Base-by-base conservation (phyloP, 805 yeast species). In the Saccharomycopsis sp. region DNA sequence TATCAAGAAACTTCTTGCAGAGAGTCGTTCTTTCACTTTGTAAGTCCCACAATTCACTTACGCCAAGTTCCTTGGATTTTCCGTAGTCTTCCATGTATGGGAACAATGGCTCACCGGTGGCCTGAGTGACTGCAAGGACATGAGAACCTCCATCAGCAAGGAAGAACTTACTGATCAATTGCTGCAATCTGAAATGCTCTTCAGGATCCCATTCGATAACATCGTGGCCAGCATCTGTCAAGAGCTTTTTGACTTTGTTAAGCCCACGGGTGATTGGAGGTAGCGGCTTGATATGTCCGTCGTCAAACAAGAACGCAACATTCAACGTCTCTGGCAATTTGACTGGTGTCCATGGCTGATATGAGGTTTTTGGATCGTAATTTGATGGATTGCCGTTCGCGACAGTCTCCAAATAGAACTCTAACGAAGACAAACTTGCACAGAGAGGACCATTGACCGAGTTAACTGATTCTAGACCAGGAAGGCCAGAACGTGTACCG, bases 201-300 rank as follows among this genome's bases (percentile, higher is more conserved):
- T 66, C 61, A 29, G 75, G 74, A 18, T 69, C 71, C 71, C 79
- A 71, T 21, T 75, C 78, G 34, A 78, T 64, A 14, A 75, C 72
- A 41, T 71, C 74, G 57, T 74, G 76, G n/a, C 82, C 83, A 3
- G 69, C 69, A 12, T 64, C 68, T n/a, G 57, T 60, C 24, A 76
- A 59, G 3, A 54, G 55, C 1, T 61, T 66, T 34, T 64, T 61
- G 3, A 73, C 63, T 21, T 67, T 64, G 34, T 73, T 64, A 50
- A 81, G 48, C 16, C 76, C 81, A 59, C 85, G 71, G 2, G 69
- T 63, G 21, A 83, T 73, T 8, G 86, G 85, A 1, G 87, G 86
- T 23, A 79, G 79, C 15, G 86, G 85, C 59, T 73, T 70, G 16
- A 79, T 74, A 29, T 67, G 64, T 3, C 73, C 71, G 65, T 83